These are phyloP conservation scores for Leccinum uliginosum DNA, from an alignment of 768 basidiomycete genomes.

Conservation along the genomic window DNA sequence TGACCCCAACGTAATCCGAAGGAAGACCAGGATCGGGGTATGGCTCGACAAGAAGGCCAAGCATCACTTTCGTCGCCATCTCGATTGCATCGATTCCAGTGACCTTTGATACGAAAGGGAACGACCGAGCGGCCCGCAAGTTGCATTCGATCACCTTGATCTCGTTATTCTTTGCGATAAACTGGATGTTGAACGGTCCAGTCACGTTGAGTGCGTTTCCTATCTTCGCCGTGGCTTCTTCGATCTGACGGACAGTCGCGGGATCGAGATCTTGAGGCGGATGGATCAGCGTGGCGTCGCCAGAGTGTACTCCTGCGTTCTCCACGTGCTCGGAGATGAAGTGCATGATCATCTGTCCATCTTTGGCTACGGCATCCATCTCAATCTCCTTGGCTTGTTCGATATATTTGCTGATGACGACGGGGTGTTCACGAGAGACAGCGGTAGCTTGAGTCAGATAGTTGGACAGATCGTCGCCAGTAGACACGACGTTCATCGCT, in stretches of 20 bases:
- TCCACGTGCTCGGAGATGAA: conserved; percentile 99
- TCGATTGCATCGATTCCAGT: conserved; percentile 98
- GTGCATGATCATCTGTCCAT: conserved; percentile 98
- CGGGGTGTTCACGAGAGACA: conserved; percentile 93
- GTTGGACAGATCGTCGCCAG: conserved; percentile 81
- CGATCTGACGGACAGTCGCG: conserved; percentile 92
- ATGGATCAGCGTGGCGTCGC: conserved; percentile 96
- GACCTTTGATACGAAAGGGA: conserved; percentile 99
- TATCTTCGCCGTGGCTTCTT: conserved; percentile 96
- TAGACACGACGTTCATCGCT: conserved; percentile 99
- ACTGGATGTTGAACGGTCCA: conserved; percentile 99
- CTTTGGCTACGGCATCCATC: conserved; percentile 98
- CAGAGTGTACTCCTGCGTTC: conserved; percentile 98
- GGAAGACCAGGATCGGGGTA: conserved; percentile 90
- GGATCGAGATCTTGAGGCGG: conserved; percentile 98
- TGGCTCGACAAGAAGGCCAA: conserved; percentile 80
- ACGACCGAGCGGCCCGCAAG: conserved; percentile 93
- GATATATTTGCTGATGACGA: conserved; percentile 99
- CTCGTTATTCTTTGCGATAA: conserved; percentile 99
- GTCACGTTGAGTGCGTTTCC: conserved; percentile 97
- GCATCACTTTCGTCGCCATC: conserved; percentile 98
- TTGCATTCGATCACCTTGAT: conserved; percentile 99
- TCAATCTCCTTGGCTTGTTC: conserved; percentile 99
- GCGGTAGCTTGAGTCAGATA: conserved; percentile 95
- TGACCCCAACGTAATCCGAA: conserved; percentile 93